These are phyloP conservation scores for Vaccinium corymbosum DNA, from an alignment of 148 eudicot species.

Conservation along the genomic window DNA sequence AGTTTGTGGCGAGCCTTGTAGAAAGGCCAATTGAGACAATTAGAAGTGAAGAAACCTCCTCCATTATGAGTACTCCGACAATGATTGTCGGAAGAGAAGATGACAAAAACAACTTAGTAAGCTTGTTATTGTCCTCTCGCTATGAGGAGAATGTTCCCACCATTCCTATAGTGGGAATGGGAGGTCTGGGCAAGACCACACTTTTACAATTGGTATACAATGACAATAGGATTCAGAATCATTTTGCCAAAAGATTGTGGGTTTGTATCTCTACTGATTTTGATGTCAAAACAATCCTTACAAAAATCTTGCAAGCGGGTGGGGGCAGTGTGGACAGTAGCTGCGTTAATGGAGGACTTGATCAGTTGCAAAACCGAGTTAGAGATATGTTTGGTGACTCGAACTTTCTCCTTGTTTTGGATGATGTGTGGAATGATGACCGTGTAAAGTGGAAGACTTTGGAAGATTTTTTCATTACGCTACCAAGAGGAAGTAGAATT, in stretches of 20 bases:
- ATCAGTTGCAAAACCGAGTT: background rate
- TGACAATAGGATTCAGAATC: background rate
- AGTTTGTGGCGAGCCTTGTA: constrained; percentile 3
- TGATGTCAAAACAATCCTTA: background rate
- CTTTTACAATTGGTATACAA: constrained; percentile 19
- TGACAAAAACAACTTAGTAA: constrained; percentile 15
- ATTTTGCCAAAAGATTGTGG: constrained; percentile 24
- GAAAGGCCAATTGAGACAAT: background rate
- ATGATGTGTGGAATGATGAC: constrained; percentile 32
- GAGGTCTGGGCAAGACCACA: constrained; percentile 31
- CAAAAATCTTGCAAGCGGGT: background rate
- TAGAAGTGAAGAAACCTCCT: background rate
- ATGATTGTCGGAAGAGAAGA: constrained; percentile 26
- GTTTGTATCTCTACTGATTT: constrained; percentile 24
- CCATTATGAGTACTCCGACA: background rate
- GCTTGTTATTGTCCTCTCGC: background rate
- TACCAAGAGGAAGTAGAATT: constrained; percentile 18
- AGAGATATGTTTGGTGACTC: background rate
- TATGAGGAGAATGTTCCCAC: background rate
- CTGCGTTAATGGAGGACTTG: background rate
- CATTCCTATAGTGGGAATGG: constrained; percentile 26
- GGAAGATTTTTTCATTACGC: constrained; percentile 6
- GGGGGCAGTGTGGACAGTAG: background rate
- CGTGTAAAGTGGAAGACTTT: constrained; percentile 13
- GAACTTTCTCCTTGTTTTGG: constrained; percentile 27